Base-by-base conservation (phyloP, 73 alveolate species). In the Durusdinium trenchii region DNA sequence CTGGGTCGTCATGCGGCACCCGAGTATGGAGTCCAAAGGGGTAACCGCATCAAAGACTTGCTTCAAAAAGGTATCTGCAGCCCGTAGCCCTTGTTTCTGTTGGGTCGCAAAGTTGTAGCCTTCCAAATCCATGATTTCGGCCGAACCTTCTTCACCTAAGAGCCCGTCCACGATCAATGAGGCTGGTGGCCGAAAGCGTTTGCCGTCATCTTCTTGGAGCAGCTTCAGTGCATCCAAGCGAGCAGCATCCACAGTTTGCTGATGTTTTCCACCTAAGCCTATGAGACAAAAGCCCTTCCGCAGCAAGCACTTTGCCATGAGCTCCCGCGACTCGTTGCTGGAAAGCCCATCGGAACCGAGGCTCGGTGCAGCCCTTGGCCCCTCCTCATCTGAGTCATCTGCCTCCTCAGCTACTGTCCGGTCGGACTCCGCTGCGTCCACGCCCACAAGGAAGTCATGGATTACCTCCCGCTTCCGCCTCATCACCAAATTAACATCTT, bases 61-160 rank as follows among this genome's bases (percentile, higher is more conserved):
- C 42, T 54, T 76, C 60, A 91, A 89, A 46, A 91, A 42, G 48
- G 87, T 57, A 47, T 91, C 98, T 1, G 98, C 98, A 2, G 76
- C 62, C 50, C 81, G 69, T 54, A 91, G 67, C n/a, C 98, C 98
- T 32, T 52, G 75, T 76, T 69, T 91, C 67, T 87, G 84, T 62
- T 86, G 82, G 38, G 85, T 50, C 42, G 43, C 69, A 35, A 45
- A 91, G 76, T 91, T 91, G 98, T 47, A 91, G 98, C 87, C 87
- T 9, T 91, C 98, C 83, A 91, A 36, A 57, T 91, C 64, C 98
- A 69, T 91, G 89, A 91, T 89, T 69, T 89, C 96, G 3, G 96
- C 96, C 23, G 96, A 89, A 28, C 98, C 98, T 18, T 91, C 98
- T 57, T 91, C 98, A 23, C 98, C 98, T 16, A 91, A 54, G 47